Conservation (phyloP, 257 asterid species). For the Nicotiana tomentosiformis region DNA sequence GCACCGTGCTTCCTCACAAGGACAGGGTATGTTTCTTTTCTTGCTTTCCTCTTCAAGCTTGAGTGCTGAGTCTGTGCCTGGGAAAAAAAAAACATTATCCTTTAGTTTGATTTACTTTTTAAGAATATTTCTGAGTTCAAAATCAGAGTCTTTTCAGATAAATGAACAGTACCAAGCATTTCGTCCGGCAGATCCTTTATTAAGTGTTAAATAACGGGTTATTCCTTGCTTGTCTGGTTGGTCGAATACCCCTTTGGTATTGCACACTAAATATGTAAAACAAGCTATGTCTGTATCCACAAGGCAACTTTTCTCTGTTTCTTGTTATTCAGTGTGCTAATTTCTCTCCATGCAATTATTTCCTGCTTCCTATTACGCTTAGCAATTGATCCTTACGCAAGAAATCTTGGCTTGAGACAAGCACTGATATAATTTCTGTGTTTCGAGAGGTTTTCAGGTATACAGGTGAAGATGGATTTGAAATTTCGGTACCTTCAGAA, state of each 20-base stretch:
- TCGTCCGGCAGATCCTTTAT: not conserved
- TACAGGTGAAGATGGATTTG: conserved; percentile 98
- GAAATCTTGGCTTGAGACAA: not conserved
- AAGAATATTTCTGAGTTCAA: not conserved
- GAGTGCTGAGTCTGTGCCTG: not conserved
- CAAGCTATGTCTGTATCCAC: not conserved
- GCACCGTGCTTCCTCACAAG: conserved; percentile 77
- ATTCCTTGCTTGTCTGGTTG: not conserved
- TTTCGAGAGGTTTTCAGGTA: conserved; percentile 49
- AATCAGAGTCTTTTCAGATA: not conserved
- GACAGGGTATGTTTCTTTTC: conserved; percentile 65
- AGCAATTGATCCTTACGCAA: not conserved
- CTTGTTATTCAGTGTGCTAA: not conserved
- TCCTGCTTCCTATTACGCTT: not conserved
- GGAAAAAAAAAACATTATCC: not conserved
- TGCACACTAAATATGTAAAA: not conserved
- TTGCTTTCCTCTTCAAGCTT: not conserved
- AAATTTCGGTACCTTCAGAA: conserved; percentile 91
- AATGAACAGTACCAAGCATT: not conserved
- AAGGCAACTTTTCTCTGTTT: not conserved
- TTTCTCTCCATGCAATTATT: not conserved
- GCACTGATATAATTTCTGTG: not conserved
- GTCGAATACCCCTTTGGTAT: not conserved
- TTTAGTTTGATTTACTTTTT: not conserved
- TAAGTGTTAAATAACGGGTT: not conserved